Evolutionary conservation across 192 early-diverging fungal species (phyloP).

Genomic region (Backusella macrospora): DNA sequence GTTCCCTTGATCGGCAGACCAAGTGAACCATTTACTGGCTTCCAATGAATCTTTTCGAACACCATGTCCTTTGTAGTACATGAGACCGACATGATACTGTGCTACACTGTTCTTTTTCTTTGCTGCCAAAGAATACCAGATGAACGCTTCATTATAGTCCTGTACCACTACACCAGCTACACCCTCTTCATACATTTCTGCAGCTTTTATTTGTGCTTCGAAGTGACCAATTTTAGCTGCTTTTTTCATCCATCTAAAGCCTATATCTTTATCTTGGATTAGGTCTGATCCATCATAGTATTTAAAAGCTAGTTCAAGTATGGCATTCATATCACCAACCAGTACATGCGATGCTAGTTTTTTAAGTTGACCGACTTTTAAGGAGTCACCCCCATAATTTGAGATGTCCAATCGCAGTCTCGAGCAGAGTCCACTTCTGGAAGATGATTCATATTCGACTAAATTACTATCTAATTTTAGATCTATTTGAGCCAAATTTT

Average conservation of each 20-base stretch:
- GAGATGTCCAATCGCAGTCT: neutral
- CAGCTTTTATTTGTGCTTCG: neutral
- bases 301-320: too few relatives aligned
- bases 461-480: neutral
- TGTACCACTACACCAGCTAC: neutral
- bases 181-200: neutral
- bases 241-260: too few relatives aligned
- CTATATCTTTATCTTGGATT: too few relatives aligned
- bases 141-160: neutral
- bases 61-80: neutral
- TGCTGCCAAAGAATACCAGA: too few relatives aligned
- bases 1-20: too few relatives aligned
- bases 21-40: too few relatives aligned
- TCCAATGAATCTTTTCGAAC: neutral
- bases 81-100: neutral
- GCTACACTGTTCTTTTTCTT: too few relatives aligned
- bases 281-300: too few relatives aligned
- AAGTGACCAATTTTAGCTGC: neutral
- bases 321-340: too few relatives aligned
- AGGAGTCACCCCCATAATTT: neutral
- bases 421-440: neutral
- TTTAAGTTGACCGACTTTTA: neutral
- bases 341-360: neutral
- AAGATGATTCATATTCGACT: neutral
- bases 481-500: neutral